Conservation (phyloP, 768 basidiomycete species). For the Kwoniella pini region DNA sequence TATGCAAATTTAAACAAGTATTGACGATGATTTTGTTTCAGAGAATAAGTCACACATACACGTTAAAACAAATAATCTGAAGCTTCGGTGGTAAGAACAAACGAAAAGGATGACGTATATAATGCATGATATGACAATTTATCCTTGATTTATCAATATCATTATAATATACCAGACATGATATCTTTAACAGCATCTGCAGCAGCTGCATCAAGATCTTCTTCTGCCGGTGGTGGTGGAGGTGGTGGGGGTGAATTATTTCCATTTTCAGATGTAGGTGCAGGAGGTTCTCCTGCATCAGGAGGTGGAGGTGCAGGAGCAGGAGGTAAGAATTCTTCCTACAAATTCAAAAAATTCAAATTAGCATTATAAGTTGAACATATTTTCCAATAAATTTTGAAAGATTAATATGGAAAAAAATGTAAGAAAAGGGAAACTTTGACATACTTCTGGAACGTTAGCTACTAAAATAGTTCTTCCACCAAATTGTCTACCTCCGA, state of each 20-base stretch:
- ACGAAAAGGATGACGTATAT: too few relatives aligned
- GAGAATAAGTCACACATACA: too few relatives aligned
- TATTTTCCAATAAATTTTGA: not conserved
- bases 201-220: conserved; percentile 50
- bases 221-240: conserved; percentile 46
- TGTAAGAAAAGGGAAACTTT: not conserved
- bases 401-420: not conserved
- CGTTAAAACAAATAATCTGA: too few relatives aligned
- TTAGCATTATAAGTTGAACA: not conserved
- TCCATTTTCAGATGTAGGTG: conserved; percentile 33
- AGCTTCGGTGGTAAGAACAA: too few relatives aligned
- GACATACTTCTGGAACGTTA: conserved; percentile 51
- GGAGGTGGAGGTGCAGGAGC: conserved; percentile 50
- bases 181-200: conserved; percentile 51
- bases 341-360: not conserved
- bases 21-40: too few relatives aligned
- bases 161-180: conserved; percentile 32
- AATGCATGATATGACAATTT: too few relatives aligned
- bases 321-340: conserved; percentile 54
- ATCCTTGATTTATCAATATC: too few relatives aligned
- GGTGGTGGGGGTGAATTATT: conserved; percentile 44
- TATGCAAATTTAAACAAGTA: too few relatives aligned
- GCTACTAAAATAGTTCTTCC: conserved; percentile 54
- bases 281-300: conserved; percentile 29
- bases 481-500: conserved; percentile 69